phyloP scores from a whole-genome alignment of 73 alveolate genomes.

The Paramecium sonneborni region DNA sequence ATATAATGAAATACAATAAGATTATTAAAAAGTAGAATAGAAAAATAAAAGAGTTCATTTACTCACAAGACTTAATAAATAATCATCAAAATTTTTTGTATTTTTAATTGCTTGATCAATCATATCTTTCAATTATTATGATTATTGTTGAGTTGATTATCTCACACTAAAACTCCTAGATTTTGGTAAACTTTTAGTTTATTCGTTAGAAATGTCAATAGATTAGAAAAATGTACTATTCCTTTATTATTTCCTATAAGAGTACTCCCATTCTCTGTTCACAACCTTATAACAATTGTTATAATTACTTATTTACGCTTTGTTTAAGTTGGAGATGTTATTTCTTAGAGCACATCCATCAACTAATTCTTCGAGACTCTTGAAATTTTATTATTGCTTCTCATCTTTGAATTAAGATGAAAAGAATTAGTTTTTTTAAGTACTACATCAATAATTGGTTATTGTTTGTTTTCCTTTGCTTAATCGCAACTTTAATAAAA shows the following conservation, averaged over 20 bases:
- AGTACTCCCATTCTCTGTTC: constrained; percentile 26
- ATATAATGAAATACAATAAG: background rate
- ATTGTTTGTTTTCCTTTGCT: background rate
- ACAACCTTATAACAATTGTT: background rate
- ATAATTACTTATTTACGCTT: constrained; percentile 10
- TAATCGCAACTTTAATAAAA: constrained; percentile 8
- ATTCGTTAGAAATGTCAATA: background rate
- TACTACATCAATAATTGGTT: constrained; percentile 9
- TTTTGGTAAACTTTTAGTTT: background rate
- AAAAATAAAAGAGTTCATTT: background rate
- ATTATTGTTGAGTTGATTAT: background rate
- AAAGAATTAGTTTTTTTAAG: background rate
- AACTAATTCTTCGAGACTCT: background rate
- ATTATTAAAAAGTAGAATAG: background rate
- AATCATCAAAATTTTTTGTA: background rate
- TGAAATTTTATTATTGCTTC: background rate
- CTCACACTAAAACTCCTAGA: constrained; percentile 3
- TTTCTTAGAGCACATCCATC: background rate
- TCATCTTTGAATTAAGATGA: background rate
- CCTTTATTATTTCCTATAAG: background rate
- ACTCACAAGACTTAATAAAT: background rate
- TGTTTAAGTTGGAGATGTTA: background rate
- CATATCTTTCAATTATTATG: background rate
- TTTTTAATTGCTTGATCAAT: background rate
- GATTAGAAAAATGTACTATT: constrained; percentile 12